Conservation (phyloP, 1,284 basidiomycete genomes). For the Ganoderma meredithae region DNA sequence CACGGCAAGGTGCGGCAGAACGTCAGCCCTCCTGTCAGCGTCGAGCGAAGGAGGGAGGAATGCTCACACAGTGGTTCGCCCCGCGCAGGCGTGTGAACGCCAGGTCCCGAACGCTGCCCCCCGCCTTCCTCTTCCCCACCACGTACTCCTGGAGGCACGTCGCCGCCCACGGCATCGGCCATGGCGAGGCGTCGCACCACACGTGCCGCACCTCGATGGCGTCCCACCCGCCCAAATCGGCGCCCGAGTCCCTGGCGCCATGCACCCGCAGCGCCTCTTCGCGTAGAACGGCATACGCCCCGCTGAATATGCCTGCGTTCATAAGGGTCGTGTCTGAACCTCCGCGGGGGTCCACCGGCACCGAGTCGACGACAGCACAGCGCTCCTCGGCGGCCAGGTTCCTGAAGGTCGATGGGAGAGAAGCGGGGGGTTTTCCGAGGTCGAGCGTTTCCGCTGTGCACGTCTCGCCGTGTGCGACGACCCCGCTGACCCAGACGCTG, state of each 20-base stretch:
- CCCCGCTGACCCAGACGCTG: slow-evolving; percentile 2
- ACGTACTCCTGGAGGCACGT: slow-evolving; percentile 15
- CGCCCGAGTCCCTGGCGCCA: neutral
- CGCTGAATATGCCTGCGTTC: slow-evolving; percentile 21
- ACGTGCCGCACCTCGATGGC: slow-evolving; percentile 26
- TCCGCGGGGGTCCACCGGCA: slow-evolving; percentile 13
- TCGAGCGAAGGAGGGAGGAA: neutral
- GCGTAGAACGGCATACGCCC: slow-evolving; percentile 22
- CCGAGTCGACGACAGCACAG: slow-evolving; percentile 11
- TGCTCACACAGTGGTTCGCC: slow-evolving; percentile 30
- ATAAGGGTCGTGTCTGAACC: slow-evolving; percentile 33
- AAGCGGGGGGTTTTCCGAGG: slow-evolving; percentile 9
- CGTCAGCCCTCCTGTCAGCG: neutral
- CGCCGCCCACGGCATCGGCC: slow-evolving; percentile 20
- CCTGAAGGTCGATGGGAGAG: slow-evolving; percentile 25
- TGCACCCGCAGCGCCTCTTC: slow-evolving; percentile 24
- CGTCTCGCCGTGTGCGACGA: slow-evolving; percentile 35
- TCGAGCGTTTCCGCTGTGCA: slow-evolving; percentile 11
- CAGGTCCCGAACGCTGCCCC: slow-evolving; percentile 15
- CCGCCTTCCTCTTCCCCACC: slow-evolving; percentile 11
- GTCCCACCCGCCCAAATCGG: slow-evolving; percentile 6
- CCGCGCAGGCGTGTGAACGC: slow-evolving; percentile 15
- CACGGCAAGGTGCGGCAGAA: neutral
- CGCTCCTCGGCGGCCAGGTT: slow-evolving; percentile 26
- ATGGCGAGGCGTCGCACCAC: slow-evolving; percentile 22